These are phyloP conservation scores for Saposhnikovia divaricata DNA, from an alignment of 129 eudicot genomes.

Conservation along the genomic window DNA sequence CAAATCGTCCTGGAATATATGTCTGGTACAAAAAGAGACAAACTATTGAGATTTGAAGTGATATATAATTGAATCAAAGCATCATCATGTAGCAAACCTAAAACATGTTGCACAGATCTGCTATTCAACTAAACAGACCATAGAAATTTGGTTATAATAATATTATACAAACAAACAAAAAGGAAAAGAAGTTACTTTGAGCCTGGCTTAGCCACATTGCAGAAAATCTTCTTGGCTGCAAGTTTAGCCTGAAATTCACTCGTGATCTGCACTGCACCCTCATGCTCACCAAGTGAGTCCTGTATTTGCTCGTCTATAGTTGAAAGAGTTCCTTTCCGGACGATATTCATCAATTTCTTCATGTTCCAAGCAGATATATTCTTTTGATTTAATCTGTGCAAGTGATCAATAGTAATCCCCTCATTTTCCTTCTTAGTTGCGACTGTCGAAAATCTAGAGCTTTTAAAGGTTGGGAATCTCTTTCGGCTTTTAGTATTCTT, in stretches of 20 bases:
- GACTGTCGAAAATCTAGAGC: slow-evolving; percentile 36
- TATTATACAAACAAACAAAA: neutral
- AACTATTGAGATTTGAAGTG: neutral
- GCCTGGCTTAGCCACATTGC: slow-evolving; percentile 75
- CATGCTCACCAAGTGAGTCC: slow-evolving; percentile 50
- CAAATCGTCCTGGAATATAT: slow-evolving; percentile 33
- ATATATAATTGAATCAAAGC: neutral
- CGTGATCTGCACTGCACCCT: slow-evolving; percentile 50
- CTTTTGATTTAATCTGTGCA: slow-evolving; percentile 36
- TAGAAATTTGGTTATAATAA: too few species aligned
- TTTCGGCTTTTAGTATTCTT: slow-evolving; percentile 28
- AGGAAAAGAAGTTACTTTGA: slow-evolving; percentile 44
- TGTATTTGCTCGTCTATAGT: slow-evolving; percentile 61
- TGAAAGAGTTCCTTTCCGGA: slow-evolving; percentile 57
- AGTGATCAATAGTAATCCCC: slow-evolving; percentile 5
- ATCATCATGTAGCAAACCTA: neutral
- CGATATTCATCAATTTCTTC: slow-evolving; percentile 77
- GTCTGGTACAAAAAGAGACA: slow-evolving; percentile 16
- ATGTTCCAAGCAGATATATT: slow-evolving; percentile 86
- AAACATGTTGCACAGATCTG: neutral
- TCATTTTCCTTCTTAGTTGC: slow-evolving; percentile 36
- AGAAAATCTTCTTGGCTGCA: slow-evolving; percentile 73
- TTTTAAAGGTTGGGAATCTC: slow-evolving; percentile 29
- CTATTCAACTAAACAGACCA: neutral
- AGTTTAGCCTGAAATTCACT: slow-evolving; percentile 66